Evolutionary conservation across 805 yeast genomes (phyloP), one percentile per base, ranked within the genome.

Genomic region (Cyberlindnera meyerae): DNA sequence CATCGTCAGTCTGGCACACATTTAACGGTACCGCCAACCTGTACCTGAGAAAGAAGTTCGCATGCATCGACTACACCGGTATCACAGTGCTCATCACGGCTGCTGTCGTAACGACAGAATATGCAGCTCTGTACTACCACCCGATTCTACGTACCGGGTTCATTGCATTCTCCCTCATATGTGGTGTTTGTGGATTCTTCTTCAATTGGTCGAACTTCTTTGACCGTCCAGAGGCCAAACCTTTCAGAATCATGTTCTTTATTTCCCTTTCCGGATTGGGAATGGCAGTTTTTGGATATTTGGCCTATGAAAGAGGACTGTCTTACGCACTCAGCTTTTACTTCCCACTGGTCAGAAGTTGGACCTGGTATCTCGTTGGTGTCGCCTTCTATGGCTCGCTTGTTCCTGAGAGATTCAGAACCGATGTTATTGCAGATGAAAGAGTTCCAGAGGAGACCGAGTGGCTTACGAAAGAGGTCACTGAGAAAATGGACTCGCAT

Each of bases 21-120:
- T 89, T 87, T 61, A 76, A 82, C 41, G 79, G 87, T 43, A 83
- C 87, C 45, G 76, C 90, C 13, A 71, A 71, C 34, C 59, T 82
- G 30, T 52, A 65, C 15, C 57, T 77, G 44, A 73, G 96, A 56
- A 70, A 79, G 46, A 73, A 77, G 36, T 86, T 84, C 62, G 96
- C 96, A 0, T 93, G 98, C 59, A 77, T 89, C 29, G 98, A 90
- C 63, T 90, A 90, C 60, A 82, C 95, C 6, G 98, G 98, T 3
- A 90, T 90, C 48, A 87, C 97, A 0, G 72, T 88, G 11, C 65
- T 93, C 46, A 89, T 90, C 49, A 82, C 96, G 0, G 90, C 95
- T 12, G 84, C 96, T 3, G 82, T 93, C 31, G 65, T 93, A 30
- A 77, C 95, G 4, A 81, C 90, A 0, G 96, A 90, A 60, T 88